Percentiles rank a stretch among this genome's conserved stretches.
These are phyloP conservation scores for Hypoxylon lienhwacheense DNA, from an alignment of 495 filamentous ascomycete genomes.

Conservation along the genomic window DNA sequence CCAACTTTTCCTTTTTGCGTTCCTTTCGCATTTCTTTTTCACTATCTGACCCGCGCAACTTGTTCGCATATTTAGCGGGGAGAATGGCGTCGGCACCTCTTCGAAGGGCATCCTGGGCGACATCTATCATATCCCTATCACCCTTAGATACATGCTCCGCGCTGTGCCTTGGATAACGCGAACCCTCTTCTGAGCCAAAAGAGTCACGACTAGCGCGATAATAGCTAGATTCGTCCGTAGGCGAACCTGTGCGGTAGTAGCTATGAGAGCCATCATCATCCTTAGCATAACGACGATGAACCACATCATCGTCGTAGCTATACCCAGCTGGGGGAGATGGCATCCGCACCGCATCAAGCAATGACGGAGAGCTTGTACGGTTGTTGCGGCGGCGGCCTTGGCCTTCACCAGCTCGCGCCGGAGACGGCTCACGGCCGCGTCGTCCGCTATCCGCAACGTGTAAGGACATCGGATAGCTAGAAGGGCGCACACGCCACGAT, in stretches of 20 bases:
- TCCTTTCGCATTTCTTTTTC: slow-evolving; percentile 31
- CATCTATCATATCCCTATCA: slow-evolving; percentile 47
- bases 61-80: slow-evolving; percentile 34
- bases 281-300: slow-evolving; percentile 35
- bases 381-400: slow-evolving; percentile 49
- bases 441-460: slow-evolving; percentile 61
- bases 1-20: slow-evolving; percentile 41
- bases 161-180: slow-evolving; percentile 32
- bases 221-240: slow-evolving; percentile 36
- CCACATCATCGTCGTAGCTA: slow-evolving; percentile 37
- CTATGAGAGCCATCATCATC: slow-evolving; percentile 36
- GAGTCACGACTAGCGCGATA: slow-evolving; percentile 36
- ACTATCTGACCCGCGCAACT: slow-evolving; percentile 25
- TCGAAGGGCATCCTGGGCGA: slow-evolving; percentile 34
- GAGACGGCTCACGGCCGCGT: slow-evolving; percentile 63
- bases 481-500: too few relatives aligned
- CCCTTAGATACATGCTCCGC: slow-evolving; percentile 43
- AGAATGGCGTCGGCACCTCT: slow-evolving; percentile 33
- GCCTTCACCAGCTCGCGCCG: slow-evolving; percentile 44
- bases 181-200: slow-evolving; percentile 30
- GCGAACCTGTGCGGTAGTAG: slow-evolving; percentile 47
- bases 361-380: slow-evolving; percentile 42
- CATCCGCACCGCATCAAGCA: slow-evolving; percentile 54
- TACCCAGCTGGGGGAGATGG: slow-evolving; percentile 44
- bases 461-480: slow-evolving; percentile 45